Percentiles rank a stretch among this genome's conserved stretches.
Evolutionary conservation across 441 rosid species (phyloP).

Genomic region (Dalechampia spathulata): DNA sequence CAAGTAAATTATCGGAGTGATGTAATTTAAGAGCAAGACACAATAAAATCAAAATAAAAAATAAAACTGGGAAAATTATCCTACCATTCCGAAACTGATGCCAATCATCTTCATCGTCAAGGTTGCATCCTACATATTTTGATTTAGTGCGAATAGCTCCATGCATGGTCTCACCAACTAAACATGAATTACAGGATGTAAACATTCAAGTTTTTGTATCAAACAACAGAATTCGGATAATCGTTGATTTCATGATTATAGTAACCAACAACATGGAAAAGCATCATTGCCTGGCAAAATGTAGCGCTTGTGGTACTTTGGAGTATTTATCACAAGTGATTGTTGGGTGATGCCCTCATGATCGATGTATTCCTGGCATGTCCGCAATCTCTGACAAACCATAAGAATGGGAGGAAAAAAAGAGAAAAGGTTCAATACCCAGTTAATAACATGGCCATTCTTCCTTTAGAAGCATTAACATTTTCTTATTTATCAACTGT

Average conservation of each 20-base stretch:
- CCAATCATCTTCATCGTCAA: slow-evolving; percentile 87
- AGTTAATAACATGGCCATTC: not conserved
- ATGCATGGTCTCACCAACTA: slow-evolving; percentile 75
- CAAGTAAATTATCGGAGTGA: slow-evolving; percentile 15
- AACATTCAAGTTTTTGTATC: slow-evolving; percentile 1
- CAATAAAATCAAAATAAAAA: not conserved
- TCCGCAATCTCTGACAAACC: slow-evolving; percentile 61
- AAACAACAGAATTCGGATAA: not conserved
- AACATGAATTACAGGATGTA: slow-evolving; percentile 12
- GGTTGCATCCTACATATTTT: slow-evolving; percentile 57
- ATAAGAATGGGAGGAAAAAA: no score
- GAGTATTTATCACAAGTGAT: slow-evolving; percentile 67
- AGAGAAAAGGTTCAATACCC: not conserved
- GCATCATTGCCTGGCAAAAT: slow-evolving; percentile 63
- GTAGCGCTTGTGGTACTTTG: slow-evolving; percentile 83
- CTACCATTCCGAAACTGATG: slow-evolving; percentile 72
- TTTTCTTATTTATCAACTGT: no score
- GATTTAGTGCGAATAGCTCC: slow-evolving; percentile 49
- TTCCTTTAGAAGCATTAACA: not conserved
- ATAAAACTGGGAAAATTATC: slow-evolving; percentile 3
- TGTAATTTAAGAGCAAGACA: slow-evolving; percentile 9
- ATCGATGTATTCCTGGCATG: slow-evolving; percentile 82
- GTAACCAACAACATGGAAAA: not conserved
- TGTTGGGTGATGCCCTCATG: slow-evolving; percentile 84
- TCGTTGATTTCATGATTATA: no score